Evolutionary conservation across 768 basidiomycete species (phyloP).

Genomic region (Naganishia antarctica): DNA sequence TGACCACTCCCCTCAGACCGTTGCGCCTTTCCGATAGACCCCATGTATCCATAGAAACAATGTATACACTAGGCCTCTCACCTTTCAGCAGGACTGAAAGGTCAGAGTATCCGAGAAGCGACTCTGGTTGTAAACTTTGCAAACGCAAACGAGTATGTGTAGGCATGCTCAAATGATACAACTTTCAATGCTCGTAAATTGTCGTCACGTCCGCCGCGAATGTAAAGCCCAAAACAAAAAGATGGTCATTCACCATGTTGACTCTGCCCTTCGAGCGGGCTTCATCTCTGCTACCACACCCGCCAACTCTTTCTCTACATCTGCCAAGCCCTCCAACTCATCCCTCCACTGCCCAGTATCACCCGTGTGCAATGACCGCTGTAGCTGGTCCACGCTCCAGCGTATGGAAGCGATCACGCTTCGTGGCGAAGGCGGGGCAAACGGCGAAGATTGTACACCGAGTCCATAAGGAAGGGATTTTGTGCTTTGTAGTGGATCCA

Average conservation of each 20-base stretch:
- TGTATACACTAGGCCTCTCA: no score
- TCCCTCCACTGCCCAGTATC: background rate
- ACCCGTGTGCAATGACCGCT: background rate
- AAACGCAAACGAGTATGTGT: background rate
- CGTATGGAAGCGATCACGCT: background rate
- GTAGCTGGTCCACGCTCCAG: conserved; percentile 6
- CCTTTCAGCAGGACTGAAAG: background rate
- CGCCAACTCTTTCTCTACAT: conserved; percentile 3
- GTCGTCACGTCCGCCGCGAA: no score
- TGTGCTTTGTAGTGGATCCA: background rate
- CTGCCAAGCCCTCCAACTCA: no score
- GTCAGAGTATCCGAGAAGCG: no score
- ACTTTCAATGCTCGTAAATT: no score
- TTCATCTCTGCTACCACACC: background rate
- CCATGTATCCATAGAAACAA: conserved; percentile 3
- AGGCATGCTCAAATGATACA: background rate
- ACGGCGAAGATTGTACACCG: background rate
- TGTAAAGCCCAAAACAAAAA: background rate
- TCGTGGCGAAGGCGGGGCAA: background rate
- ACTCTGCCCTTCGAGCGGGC: background rate
- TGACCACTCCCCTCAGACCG: no score
- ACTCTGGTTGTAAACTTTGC: no score
- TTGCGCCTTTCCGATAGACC: no score
- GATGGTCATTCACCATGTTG: background rate
- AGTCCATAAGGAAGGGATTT: no score